Conservation (phyloP, 1,284 basidiomycete species). For the Austropuccinia psidii region DNA sequence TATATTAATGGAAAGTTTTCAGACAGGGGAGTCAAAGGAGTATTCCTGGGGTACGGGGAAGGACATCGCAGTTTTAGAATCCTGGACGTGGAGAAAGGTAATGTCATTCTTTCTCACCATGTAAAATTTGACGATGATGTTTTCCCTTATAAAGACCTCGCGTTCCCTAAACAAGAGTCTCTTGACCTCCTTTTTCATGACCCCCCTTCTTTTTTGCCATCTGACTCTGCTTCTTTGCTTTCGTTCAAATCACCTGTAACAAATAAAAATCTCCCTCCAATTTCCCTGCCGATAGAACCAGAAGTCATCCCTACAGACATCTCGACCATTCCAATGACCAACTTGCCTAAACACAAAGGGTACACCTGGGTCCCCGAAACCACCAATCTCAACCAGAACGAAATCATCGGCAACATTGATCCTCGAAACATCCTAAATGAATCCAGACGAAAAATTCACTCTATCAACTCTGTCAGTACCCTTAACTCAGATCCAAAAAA, state of each 20-base stretch:
- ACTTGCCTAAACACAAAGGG: too few species aligned
- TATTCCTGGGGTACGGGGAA: background rate
- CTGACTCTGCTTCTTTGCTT: too few species aligned
- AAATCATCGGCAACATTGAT: background rate
- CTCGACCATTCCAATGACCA: too few species aligned
- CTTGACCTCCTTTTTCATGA: too few species aligned
- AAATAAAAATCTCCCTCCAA: too few species aligned
- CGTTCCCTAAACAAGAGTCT: too few species aligned
- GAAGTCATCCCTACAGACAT: too few species aligned
- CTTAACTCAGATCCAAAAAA: background rate
- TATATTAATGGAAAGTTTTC: background rate
- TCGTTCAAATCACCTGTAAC: too few species aligned
- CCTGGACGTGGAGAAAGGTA: background rate
- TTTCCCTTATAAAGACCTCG: too few species aligned
- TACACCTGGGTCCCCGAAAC: background rate
- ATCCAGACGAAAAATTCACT: background rate
- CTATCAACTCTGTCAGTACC: background rate
- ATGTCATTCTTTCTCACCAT: background rate
- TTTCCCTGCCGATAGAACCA: too few species aligned
- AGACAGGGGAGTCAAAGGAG: background rate
- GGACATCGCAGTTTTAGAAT: background rate
- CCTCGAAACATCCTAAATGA: background rate
- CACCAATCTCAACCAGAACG: background rate
- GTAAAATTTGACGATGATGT: background rate
- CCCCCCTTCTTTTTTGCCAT: too few species aligned